Base-by-base conservation (phyloP, 148 eudicot genomes). In the Pouteria glomerata region DNA sequence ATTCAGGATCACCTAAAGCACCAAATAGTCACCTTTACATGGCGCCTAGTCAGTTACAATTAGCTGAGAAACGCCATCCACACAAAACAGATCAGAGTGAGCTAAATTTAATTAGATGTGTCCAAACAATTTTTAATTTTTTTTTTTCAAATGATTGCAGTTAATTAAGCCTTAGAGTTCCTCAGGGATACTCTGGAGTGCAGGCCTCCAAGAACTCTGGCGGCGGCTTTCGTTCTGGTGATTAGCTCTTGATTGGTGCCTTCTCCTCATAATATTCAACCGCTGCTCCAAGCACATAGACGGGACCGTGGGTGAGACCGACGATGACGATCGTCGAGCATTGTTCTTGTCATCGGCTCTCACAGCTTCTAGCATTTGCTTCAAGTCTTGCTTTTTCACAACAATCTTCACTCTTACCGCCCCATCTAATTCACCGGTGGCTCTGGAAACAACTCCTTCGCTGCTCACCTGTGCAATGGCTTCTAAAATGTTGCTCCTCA, bases 161-260 rank as follows among this genome's bases (percentile, higher is more conserved):
- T 27, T 35, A 13, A 18, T 56, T n/a, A 61, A 31, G 39, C 6
- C 42, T 47, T n/a, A 75, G 4, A 66, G 62, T 60, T 83, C 82
- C 74, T 89, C 89, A 0, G 94, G 94, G 58, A 89, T 89, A 78
- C 87, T 89, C 37, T 79, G 85, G 63, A 89, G 94, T 16, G 68
- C 81, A 57, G 94, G 94, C 64, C 75, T 85, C 94, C 94, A 86
- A 30, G 78, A 47, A 51, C 72, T n/a, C 56, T 37, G 75, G 63
- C 59, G 16, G 41, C 56, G 13, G 41, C 66, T 61, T 26, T 56
- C 62, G 63, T 55, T 74, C 58, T 1, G 67, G 55, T 71, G 70
- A 41, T 31, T 33, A n/a, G 64, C 79, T 78, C 77, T 78, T 73
- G 37, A 66, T 18, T 70, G 29, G 33, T 74, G 80, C 78, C 79